A percentile compares a stretch with the other conserved stretches of the same genome.
Conservation (phyloP, 768 basidiomycete genomes). For the Pisolithus albus region DNA sequence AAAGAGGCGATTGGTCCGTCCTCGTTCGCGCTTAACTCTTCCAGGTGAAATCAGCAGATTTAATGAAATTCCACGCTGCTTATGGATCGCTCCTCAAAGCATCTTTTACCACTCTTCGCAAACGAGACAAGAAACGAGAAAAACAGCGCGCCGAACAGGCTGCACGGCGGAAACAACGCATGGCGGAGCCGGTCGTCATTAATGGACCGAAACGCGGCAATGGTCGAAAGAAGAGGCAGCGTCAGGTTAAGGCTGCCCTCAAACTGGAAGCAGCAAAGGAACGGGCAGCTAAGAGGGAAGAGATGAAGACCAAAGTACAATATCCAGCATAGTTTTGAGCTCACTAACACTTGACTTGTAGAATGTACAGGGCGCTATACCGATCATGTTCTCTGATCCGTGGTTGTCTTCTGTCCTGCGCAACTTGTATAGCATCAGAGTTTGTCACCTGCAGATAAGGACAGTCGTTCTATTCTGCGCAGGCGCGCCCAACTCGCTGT, state of each 20-base stretch:
- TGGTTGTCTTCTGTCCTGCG: no score
- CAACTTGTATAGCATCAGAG: no score
- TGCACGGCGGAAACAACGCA: slow-evolving; percentile 62
- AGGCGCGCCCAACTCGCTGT: no score
- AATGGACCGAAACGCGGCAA: slow-evolving; percentile 70
- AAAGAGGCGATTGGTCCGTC: not conserved
- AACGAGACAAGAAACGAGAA: slow-evolving; percentile 92
- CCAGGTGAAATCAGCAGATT: slow-evolving; percentile 37
- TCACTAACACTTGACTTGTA: no score
- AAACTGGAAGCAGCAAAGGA: slow-evolving; percentile 70
- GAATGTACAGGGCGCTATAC: no score
- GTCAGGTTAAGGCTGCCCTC: slow-evolving; percentile 56
- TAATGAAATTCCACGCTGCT: slow-evolving; percentile 61
- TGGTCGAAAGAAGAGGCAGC: slow-evolving; percentile 64
- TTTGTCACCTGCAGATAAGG: no score
- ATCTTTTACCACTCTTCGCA: slow-evolving; percentile 73
- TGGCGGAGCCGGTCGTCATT: slow-evolving; percentile 67
- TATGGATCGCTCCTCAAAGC: slow-evolving; percentile 80
- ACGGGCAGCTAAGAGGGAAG: slow-evolving; percentile 52
- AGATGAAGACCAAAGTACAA: slow-evolving; percentile 23
- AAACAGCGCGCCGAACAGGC: slow-evolving; percentile 67
- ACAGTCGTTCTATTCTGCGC: no score
- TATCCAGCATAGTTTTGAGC: not conserved
- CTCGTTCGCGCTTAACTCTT: slow-evolving; percentile 38
- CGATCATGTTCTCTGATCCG: no score